Evolutionary conservation across 345 rosid species (phyloP), one percentile per base, ranked within the genome.

Genomic region (Eucalyptus viminalis): DNA sequence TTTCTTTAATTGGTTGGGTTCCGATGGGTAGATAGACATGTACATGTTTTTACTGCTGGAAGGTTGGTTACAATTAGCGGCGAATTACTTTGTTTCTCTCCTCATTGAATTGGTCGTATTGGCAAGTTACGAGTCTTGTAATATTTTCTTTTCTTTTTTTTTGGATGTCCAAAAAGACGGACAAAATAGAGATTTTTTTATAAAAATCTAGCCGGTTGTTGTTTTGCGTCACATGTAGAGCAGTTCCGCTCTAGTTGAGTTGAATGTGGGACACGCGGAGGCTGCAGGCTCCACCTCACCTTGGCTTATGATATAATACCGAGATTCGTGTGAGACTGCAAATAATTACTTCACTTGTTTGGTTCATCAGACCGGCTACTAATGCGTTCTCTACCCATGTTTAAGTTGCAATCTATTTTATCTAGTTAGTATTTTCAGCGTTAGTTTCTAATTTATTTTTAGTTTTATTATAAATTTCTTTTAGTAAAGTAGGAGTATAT

Each of bases 1-100:
- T 60, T 60, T 13, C 9, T 25, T 27, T 60, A 14, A 29, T 60
- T 29, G 9, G 69, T 29, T 62, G 34, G 31, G 31, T 29, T 62
- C 0, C 0, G 8, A 29, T 14, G 37, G 72, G 17, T 7, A 29
- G 69, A 60, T 0, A 58, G n/a, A 12, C 0, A 11, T 60, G 69
- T 60, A 13, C 4, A 12, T 27, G 14, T 13, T 65, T 65, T 65
- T 65, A 65, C 72, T n/a, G 34, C 37, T 4, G 72, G 17, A 14
- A 27, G 69, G 69, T 13, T 29, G 34, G 58, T 62, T 62, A 62
- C 69, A 27, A 2, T 62, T 13, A 62, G 69, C 34, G 72, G 72
- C 19, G 37, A 65, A 65, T 29, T n/a, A 0, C 72, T n/a, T 65
- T 65, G 76, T n/a, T 65, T n/a, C 76, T 15, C 76, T 7, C 76